Base-by-base conservation (phyloP, 805 yeast genomes). In the Candida piceae region DNA sequence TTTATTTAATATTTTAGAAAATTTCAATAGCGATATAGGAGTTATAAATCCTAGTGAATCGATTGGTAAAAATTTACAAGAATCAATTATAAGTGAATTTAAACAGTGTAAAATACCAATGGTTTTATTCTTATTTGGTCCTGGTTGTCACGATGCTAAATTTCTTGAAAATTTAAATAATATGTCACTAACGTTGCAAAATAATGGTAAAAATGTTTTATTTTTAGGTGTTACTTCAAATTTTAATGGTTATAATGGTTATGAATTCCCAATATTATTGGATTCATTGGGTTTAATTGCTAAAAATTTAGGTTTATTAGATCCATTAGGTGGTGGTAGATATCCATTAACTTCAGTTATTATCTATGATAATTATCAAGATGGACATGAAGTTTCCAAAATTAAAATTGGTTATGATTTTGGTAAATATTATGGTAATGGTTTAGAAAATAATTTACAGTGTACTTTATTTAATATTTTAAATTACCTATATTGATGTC, bases 321-420 rank as follows among this genome's bases (percentile, higher is more conserved):
- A 61, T 39, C 67, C 67, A 3, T 38, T 62, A 7, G 67, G 67
- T 17, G 67, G 67, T 19, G 64, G 63, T 1, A 31, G 50, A 11
- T 62, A 52, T 41, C 63, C 66, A 0, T 31, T 58, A 16, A 53
- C 56, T 11, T 50, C 59, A 15, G 44, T 62, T 6, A 18, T 62
- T 9, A 19, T 58, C 8, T 56, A 52, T 35, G 54, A 57, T 33
- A 20, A 24, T 12, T 22, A 16, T 17, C 5, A 9, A 3, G 7
- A 19, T 4, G 58, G 58, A 10, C 25, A 30, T 12, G 63, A 58
- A 39, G 28, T 49, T 10, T 34, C 40, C 7, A 38, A 50, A 31
- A 40, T 58, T 18, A 46, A 36, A n/a, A 13, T 57, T 5, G 58
- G 54, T 5, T 57, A 55, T 40, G 61, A 57, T 40, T 40, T 31